Percentiles rank a stretch among this genome's conserved stretches.
phyloP scores from a whole-genome alignment of 441 rosid species.

The Rhodomyrtus psidioides region DNA sequence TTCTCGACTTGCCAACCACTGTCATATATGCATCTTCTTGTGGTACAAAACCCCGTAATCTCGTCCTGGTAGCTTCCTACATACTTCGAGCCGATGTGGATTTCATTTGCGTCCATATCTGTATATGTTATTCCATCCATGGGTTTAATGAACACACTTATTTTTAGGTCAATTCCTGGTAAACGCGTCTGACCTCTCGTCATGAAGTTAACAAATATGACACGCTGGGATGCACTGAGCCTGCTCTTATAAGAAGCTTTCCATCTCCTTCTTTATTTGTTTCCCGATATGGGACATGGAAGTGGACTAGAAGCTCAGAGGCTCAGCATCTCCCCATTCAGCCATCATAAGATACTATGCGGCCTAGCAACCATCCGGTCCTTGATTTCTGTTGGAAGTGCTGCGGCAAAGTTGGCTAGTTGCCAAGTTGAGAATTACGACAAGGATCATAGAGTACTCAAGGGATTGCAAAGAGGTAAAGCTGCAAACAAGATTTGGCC shows the following conservation, averaged over 20 bases:
- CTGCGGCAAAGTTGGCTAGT: conserved; percentile 81
- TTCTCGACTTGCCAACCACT: background rate
- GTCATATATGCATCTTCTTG: background rate
- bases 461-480: conserved; percentile 97
- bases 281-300: no score
- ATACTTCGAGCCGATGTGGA: background rate
- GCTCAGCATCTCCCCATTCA: no score
- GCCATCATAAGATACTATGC: conserved; percentile 44
- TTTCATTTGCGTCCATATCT: background rate
- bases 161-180: background rate
- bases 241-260: no score
- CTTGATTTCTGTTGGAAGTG: conserved; percentile 68
- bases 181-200: no score
- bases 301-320: no score
- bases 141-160: background rate
- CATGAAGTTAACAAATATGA: no score
- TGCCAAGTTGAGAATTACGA: conserved; percentile 86
- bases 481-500: background rate
- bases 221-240: no score
- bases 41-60: background rate
- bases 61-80: background rate
- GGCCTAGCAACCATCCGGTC: conserved; percentile 87
- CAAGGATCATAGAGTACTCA: conserved; percentile 78
- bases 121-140: background rate
- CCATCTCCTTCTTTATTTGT: no score